phyloP scores from a whole-genome alignment of 139 green algal species.

The Chloropicon primus region DNA sequence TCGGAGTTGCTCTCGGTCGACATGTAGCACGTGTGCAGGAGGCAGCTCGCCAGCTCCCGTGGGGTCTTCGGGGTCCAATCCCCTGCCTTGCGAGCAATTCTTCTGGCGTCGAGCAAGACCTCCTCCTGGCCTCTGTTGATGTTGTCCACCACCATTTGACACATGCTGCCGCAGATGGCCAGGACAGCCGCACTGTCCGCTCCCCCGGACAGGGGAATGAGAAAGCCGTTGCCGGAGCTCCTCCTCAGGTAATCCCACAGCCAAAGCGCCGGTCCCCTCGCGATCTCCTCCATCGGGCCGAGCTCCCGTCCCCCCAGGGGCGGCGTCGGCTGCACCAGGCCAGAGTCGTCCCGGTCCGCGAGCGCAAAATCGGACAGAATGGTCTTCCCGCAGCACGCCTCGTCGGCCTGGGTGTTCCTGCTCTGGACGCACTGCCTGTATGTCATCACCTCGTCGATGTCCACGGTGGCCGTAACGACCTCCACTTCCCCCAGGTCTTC shows the following conservation, averaged over 20 bases:
- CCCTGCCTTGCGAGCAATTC: slow-evolving; percentile 16
- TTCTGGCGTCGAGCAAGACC: slow-evolving; percentile 47
- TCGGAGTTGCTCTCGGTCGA: slow-evolving; percentile 76
- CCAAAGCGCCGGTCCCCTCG: slow-evolving; percentile 83
- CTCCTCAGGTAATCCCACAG: slow-evolving; percentile 91
- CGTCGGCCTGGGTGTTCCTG: not conserved
- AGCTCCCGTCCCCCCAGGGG: not conserved
- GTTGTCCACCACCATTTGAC: slow-evolving; percentile 49
- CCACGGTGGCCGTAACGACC: slow-evolving; percentile 72
- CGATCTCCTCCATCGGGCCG: slow-evolving; percentile 82
- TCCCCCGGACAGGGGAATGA: slow-evolving; percentile 79
- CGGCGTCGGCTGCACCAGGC: not conserved
- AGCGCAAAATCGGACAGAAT: not conserved
- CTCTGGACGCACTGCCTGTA: slow-evolving; percentile 27
- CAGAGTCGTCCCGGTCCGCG: not conserved
- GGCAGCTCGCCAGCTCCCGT: slow-evolving; percentile 48
- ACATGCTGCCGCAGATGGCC: slow-evolving; percentile 93
- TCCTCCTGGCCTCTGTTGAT: slow-evolving; percentile 34
- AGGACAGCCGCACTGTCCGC: slow-evolving; percentile 42
- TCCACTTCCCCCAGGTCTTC: slow-evolving; percentile 50
- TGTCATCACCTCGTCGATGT: slow-evolving; percentile 77
- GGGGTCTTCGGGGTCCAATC: slow-evolving; percentile 1
- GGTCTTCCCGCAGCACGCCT: not conserved
- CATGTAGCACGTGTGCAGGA: slow-evolving; percentile 91
- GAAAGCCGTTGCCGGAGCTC: slow-evolving; percentile 66